phyloP scores from a whole-genome alignment of 805 yeast genomes.

The Lachancea sp. region DNA sequence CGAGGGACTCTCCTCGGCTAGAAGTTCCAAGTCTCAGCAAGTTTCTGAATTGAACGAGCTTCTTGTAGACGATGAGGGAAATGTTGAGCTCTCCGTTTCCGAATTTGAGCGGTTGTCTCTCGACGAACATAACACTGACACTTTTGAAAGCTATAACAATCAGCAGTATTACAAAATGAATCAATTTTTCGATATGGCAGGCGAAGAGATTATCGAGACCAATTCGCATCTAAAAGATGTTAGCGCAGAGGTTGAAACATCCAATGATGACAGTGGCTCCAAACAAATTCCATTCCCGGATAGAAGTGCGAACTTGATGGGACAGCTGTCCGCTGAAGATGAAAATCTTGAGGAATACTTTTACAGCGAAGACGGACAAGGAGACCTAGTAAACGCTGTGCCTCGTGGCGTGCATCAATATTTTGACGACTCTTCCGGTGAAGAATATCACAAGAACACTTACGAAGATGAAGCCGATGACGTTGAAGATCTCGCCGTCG shows the following conservation, averaged over 20 bases:
- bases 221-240: not conserved
- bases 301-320: constrained; percentile 6
- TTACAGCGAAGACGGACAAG: constrained; percentile 7
- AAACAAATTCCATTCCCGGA: constrained; percentile 1
- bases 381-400: not conserved
- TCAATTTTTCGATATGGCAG: not conserved
- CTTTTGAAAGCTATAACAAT: constrained; percentile 20
- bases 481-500: constrained; percentile 11
- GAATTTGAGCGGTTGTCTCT: constrained; percentile 6
- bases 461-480: constrained; percentile 4
- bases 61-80: constrained; percentile 21
- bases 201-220: not conserved
- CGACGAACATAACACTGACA: constrained; percentile 12
- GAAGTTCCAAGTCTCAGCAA: constrained; percentile 9
- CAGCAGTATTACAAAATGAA: constrained; percentile 17
- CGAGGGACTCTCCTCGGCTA: not conserved
- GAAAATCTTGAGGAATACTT: constrained; percentile 12
- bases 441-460: not conserved
- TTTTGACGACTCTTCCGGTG: not conserved
- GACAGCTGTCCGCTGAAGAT: constrained; percentile 5
- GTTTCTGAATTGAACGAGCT: constrained; percentile 14
- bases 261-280: not conserved
- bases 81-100: constrained; percentile 10
- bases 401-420: not conserved
- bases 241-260: not conserved